Evolutionary conservation across 805 yeast genomes (phyloP).

Genomic region (Candida xyloterini): DNA sequence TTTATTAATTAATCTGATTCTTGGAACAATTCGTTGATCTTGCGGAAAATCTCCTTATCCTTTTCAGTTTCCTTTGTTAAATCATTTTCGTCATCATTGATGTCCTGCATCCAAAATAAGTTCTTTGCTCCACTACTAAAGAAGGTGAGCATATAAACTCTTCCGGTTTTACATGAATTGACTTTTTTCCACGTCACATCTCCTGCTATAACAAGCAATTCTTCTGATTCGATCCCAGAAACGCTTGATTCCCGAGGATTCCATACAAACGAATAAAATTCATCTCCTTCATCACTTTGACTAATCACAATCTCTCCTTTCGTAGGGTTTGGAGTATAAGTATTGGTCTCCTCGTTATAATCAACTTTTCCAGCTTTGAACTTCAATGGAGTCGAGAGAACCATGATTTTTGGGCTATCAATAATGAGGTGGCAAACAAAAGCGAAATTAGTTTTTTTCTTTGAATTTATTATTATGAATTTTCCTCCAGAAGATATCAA

Average conservation of each 20-base stretch:
- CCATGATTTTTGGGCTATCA: constrained; percentile 10
- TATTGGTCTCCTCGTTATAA: constrained; percentile 56
- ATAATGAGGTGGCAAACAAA: constrained; percentile 9
- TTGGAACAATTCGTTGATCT: constrained; percentile 48
- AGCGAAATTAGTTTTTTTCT: not conserved
- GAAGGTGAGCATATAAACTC: constrained; percentile 51
- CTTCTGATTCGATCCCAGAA: constrained; percentile 47
- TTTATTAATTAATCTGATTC: constrained; percentile 23
- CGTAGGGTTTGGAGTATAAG: constrained; percentile 66
- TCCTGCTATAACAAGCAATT: constrained; percentile 75
- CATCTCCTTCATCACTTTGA: constrained; percentile 67
- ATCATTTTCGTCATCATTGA: constrained; percentile 61
- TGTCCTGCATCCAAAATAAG: constrained; percentile 75
- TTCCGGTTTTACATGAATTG: constrained; percentile 66
- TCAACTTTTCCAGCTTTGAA: constrained; percentile 81
- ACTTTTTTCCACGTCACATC: constrained; percentile 78
- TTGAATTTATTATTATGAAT: constrained; percentile 20
- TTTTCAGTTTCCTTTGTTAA: constrained; percentile 53
- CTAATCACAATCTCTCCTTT: constrained; percentile 65
- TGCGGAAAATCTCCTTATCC: constrained; percentile 49
- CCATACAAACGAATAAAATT: constrained; percentile 71
- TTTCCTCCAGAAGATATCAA: constrained; percentile 64
- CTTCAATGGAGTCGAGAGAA: constrained; percentile 30
- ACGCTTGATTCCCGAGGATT: constrained; percentile 54
- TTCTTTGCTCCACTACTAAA: constrained; percentile 39